These are phyloP conservation scores for Larix sibirica DNA, from an alignment of 83 land plant species.

Conservation along the genomic window DNA sequence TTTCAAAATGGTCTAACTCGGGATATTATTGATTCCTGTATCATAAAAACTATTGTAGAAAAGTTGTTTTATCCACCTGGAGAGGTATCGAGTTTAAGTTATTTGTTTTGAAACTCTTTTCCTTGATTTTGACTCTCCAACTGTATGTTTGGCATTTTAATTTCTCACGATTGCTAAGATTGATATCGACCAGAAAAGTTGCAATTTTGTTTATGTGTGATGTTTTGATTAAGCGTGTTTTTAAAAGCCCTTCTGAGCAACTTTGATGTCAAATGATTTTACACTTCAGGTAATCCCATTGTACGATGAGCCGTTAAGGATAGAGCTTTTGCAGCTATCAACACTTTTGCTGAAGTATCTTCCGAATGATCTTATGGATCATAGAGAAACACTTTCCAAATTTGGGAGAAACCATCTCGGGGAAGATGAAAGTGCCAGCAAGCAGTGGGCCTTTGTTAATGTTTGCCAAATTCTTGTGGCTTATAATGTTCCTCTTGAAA, in stretches of 20 bases:
- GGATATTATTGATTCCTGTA: constrained; percentile 90
- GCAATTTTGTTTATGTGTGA: neutral
- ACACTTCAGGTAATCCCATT: constrained; percentile 76
- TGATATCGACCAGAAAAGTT: neutral
- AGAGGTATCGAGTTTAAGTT: constrained; percentile 52
- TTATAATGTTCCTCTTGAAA: constrained; percentile 95
- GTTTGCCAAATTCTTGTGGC: constrained; percentile 98
- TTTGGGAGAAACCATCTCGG: constrained; percentile 99
- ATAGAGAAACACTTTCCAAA: constrained; percentile 91
- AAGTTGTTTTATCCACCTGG: constrained; percentile 98
- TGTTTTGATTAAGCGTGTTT: neutral
- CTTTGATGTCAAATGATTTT: constrained; percentile 7
- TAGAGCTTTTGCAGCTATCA: constrained; percentile 93
- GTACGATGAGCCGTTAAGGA: constrained; percentile 95
- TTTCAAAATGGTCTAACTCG: constrained; percentile 90
- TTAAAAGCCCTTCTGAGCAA: neutral
- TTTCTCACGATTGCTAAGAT: neutral
- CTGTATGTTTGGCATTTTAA: neutral
- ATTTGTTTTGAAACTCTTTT: neutral
- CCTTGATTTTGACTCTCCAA: neutral
- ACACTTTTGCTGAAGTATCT: constrained; percentile 95
- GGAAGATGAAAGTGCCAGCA: constrained; percentile 97
- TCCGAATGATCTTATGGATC: constrained; percentile 85
- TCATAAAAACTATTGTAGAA: constrained; percentile 90
- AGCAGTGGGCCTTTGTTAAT: constrained; percentile 99